Evolutionary conservation across 2,329 filamentous ascomycete genomes (phyloP).

Genomic region (Dactylonectria macrodidyma): DNA sequence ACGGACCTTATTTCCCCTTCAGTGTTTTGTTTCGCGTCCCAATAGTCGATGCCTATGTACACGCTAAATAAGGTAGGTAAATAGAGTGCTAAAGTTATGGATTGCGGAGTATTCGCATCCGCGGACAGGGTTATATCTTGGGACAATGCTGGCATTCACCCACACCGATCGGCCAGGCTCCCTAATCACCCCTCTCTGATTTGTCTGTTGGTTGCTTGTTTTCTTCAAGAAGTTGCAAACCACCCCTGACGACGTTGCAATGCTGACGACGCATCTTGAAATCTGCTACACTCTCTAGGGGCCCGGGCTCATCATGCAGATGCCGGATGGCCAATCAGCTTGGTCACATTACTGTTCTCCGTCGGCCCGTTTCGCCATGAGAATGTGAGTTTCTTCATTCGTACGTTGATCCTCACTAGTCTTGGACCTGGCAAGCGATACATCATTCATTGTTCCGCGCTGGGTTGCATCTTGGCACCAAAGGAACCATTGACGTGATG

Average conservation of each 20-base stretch:
- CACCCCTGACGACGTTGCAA: neutral
- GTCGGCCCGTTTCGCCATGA: conserved; percentile 1
- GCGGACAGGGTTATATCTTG: neutral
- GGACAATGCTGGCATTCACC: neutral
- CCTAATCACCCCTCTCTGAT: neutral
- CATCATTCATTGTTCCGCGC: neutral
- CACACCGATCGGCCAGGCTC: neutral
- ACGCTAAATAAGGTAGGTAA: neutral
- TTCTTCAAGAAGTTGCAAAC: neutral
- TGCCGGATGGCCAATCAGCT: neutral
- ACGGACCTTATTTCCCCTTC: neutral
- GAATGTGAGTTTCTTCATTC: neutral
- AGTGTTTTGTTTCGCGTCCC: neutral
- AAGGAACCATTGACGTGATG: neutral
- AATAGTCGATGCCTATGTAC: neutral
- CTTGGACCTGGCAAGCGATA: too few species aligned
- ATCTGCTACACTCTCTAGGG: neutral
- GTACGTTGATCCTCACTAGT: neutral
- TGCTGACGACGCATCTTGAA: neutral
- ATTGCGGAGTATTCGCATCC: neutral
- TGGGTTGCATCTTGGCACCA: neutral
- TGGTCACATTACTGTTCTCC: neutral
- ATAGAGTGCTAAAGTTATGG: neutral
- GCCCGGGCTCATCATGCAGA: neutral
- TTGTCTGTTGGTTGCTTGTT: neutral